A percentile compares a stretch with the other conserved stretches of the same genome.
Evolutionary conservation across 768 basidiomycete species (phyloP).

Genomic region (Amanita subjunquillea): DNA sequence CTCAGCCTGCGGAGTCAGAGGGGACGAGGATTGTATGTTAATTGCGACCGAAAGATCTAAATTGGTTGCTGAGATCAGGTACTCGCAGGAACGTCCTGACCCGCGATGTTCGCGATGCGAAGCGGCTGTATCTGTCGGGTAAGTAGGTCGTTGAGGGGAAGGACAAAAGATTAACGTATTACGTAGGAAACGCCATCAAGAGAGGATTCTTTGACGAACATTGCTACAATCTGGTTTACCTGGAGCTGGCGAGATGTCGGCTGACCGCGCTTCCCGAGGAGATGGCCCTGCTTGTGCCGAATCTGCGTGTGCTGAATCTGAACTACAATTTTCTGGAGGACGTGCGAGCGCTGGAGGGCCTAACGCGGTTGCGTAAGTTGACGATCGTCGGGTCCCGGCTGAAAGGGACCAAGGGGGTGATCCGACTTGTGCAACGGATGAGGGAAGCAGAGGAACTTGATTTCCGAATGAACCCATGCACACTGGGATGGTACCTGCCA

Average conservation of each 20-base stretch:
- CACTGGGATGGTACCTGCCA: conserved; percentile 92
- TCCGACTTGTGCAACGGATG: conserved; percentile 63
- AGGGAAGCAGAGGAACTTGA: conserved; percentile 82
- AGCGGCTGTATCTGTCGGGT: conserved; percentile 93
- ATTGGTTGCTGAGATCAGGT: conserved; percentile 8
- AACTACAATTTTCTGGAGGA: conserved; percentile 96
- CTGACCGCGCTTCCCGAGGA: conserved; percentile 64
- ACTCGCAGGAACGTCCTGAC: conserved; percentile 30
- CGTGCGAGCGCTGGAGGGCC: conserved; percentile 52
- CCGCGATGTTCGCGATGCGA: conserved; percentile 83
- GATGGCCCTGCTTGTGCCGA: conserved; percentile 61
- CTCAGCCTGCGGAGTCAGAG: conserved; percentile 87
- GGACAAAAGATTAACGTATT: conserved; percentile 12
- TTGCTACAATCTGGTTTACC: conserved; percentile 84
- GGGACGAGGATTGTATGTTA: conserved; percentile 63
- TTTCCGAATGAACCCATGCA: conserved; percentile 94
- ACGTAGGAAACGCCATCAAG: conserved; percentile 63
- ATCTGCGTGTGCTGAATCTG: conserved; percentile 84
- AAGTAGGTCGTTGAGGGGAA: conserved; percentile 21
- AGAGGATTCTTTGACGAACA: conserved; percentile 54
- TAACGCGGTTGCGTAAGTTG: conserved; percentile 71
- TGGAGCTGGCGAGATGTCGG: conserved; percentile 85
- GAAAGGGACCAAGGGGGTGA: conserved; percentile 62
- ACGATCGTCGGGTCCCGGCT: conserved; percentile 81
- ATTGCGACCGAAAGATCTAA: conserved; percentile 12